Percentiles rank a stretch among this genome's conserved stretches.
phyloP scores from a whole-genome alignment of 768 basidiomycete species.

The Lactarius sanguifluus region DNA sequence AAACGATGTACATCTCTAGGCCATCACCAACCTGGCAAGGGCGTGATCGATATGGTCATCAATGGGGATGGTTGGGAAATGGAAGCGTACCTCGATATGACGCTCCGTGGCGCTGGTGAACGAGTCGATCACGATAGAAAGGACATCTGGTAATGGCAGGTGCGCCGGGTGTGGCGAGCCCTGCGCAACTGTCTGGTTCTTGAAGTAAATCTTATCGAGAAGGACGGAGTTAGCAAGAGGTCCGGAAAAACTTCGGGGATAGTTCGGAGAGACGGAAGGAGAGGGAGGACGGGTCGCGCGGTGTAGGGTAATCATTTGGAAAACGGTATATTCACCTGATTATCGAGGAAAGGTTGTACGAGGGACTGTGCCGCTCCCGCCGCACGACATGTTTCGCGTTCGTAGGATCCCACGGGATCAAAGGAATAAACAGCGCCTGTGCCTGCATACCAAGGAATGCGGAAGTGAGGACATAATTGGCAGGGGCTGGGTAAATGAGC shows the following conservation, averaged over 20 bases:
- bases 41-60: constrained; percentile 3
- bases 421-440: constrained; percentile 99
- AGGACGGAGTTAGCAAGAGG: constrained; percentile 32
- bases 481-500: constrained; percentile 33
- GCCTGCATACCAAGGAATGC: constrained; percentile 46
- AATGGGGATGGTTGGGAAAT: neutral
- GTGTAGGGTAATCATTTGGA: constrained; percentile 10
- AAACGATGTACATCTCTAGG: constrained; percentile 86
- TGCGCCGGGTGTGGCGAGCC: constrained; percentile 76
- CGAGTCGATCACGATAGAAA: constrained; percentile 89
- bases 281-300: neutral
- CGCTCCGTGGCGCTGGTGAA: constrained; percentile 98
- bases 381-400: constrained; percentile 94
- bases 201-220: constrained; percentile 85
- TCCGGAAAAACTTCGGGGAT: constrained; percentile 46
- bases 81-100: constrained; percentile 81
- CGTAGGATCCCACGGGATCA: constrained; percentile 97
- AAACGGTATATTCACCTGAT: constrained; percentile 66
- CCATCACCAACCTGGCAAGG: constrained; percentile 85
- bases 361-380: constrained; percentile 94
- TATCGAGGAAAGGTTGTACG: constrained; percentile 97
- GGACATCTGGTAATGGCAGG: constrained; percentile 75
- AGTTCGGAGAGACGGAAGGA: constrained; percentile 11
- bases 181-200: constrained; percentile 81
- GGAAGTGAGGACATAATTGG: constrained; percentile 22